phyloP scores from a whole-genome alignment of 495 filamentous ascomycete genomes.

The Darksidea phi region DNA sequence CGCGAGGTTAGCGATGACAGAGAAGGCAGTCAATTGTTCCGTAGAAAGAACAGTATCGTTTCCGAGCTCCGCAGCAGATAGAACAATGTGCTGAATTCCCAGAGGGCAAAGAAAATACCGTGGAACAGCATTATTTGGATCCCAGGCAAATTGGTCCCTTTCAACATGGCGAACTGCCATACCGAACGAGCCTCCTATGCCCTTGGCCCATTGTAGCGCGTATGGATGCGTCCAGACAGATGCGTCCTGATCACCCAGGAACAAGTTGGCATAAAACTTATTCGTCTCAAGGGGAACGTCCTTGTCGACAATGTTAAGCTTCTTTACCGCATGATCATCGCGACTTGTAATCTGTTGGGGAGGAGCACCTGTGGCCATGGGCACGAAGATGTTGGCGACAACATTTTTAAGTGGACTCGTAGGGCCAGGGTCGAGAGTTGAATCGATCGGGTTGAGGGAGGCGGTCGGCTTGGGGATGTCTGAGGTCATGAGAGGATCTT shows the following conservation, averaged over 20 bases:
- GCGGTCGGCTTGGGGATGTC: slow-evolving; percentile 6
- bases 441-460: slow-evolving; percentile 33
- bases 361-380: slow-evolving; percentile 41
- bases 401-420: slow-evolving; percentile 25
- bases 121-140: slow-evolving; percentile 48
- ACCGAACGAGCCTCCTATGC: slow-evolving; percentile 61
- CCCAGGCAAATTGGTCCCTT: slow-evolving; percentile 60
- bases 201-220: slow-evolving; percentile 72
- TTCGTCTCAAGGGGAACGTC: slow-evolving; percentile 68
- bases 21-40: slow-evolving; percentile 65
- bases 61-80: slow-evolving; percentile 75
- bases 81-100: slow-evolving; percentile 73
- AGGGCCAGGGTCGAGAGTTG: slow-evolving; percentile 31
- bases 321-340: slow-evolving; percentile 42
- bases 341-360: slow-evolving; percentile 39
- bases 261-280: slow-evolving; percentile 92
- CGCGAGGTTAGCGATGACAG: slow-evolving; percentile 67
- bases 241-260: slow-evolving; percentile 69
- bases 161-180: slow-evolving; percentile 74
- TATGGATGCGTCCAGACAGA: slow-evolving; percentile 85
- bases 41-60: slow-evolving; percentile 59
- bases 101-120: slow-evolving; percentile 79
- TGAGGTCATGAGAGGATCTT: slow-evolving; percentile 15
- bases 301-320: slow-evolving; percentile 41
- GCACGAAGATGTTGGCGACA: slow-evolving; percentile 40